These are phyloP conservation scores for Penicillium flavigenum DNA, from an alignment of 495 filamentous ascomycete species.

Conservation along the genomic window DNA sequence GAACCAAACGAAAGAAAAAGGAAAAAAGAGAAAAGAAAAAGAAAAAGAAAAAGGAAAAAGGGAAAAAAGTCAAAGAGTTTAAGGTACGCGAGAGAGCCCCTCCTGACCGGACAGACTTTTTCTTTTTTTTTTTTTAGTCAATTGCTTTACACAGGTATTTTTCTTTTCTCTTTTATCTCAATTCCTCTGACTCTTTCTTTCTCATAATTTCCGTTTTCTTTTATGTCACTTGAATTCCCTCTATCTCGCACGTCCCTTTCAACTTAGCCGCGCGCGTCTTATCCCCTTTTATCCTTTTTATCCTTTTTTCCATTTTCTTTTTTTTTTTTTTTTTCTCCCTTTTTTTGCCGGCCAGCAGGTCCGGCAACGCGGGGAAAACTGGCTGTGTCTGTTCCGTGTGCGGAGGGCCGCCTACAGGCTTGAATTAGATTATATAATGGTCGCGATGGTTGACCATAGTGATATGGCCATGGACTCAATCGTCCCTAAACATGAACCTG, in stretches of 20 bases:
- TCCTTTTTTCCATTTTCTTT: conserved; percentile 11
- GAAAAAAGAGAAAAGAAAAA: conserved; percentile 20
- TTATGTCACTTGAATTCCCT: conserved; percentile 42
- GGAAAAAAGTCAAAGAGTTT: conserved; percentile 19
- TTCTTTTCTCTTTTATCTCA: conserved; percentile 29
- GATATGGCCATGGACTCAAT: conserved; percentile 42
- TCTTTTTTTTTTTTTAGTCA: conserved; percentile 41
- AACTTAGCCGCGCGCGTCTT: conserved; percentile 47
- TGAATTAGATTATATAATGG: conserved; percentile 30
- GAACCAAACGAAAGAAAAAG: conserved; percentile 13
- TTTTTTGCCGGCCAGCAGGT: conserved; percentile 9
- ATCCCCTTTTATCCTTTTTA: conserved; percentile 3
- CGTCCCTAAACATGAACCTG: conserved; percentile 16
- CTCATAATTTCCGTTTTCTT: conserved; percentile 41
- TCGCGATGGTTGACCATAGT: conserved; percentile 50
- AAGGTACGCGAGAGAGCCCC: conserved; percentile 17
- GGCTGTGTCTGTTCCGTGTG: conserved; percentile 17
- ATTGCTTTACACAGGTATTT: conserved; percentile 42
- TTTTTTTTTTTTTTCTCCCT: conserved; percentile 3
- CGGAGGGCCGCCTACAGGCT: conserved; percentile 20
- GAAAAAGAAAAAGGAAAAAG: conserved; percentile 16
- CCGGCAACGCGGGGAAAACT: conserved; percentile 23
- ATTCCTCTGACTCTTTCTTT: conserved; percentile 39
- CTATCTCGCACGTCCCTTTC: conserved; percentile 37
- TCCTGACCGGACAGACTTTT: conserved; percentile 19